A percentile compares a stretch with the other conserved stretches of the same genome.
Evolutionary conservation across 164 flowering plant species (phyloP).

Genomic region (Nymphaea thermarum): DNA sequence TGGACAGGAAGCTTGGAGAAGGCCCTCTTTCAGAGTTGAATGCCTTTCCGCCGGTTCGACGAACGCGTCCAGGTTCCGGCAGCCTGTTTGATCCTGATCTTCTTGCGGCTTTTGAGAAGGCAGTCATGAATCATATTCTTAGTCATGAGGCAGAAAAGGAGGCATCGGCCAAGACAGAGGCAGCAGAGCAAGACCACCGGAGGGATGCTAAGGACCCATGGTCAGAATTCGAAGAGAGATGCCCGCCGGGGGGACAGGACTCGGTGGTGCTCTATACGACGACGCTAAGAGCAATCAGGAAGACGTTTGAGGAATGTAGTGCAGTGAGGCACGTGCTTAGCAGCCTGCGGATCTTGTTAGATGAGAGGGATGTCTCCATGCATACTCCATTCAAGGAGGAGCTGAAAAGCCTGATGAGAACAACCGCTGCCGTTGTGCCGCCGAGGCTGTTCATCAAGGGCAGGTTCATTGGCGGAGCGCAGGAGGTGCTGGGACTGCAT

Average conservation of each 20-base stretch:
- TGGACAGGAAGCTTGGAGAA: background rate
- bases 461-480: conserved; percentile 73
- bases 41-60: conserved; percentile 15
- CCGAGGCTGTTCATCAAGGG: conserved; percentile 78
- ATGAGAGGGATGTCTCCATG: conserved; percentile 78
- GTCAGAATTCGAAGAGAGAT: conserved; percentile 34
- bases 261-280: conserved; percentile 65
- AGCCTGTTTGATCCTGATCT: conserved; percentile 34
- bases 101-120: conserved; percentile 26
- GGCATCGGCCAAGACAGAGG: background rate
- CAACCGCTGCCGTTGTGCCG: conserved; percentile 28
- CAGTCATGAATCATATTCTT: conserved; percentile 16
- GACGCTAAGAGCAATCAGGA: conserved; percentile 61
- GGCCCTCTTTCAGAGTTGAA: conserved; percentile 8
- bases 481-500: conserved; percentile 48
- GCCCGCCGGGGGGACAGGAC: conserved; percentile 66
- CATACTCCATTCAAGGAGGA: conserved; percentile 64
- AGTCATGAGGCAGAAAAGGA: conserved; percentile 22
- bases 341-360: conserved; percentile 33
- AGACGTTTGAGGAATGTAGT: conserved; percentile 66
- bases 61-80: conserved; percentile 24
- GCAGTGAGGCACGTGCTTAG: conserved; percentile 39
- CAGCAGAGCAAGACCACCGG: conserved; percentile 15
- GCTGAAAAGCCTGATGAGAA: conserved; percentile 41
- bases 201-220: conserved; percentile 20